Evolutionary conservation across 1,284 basidiomycete species (phyloP), one percentile per base, ranked within the genome.

Genomic region (Melampsora larici-populina): DNA sequence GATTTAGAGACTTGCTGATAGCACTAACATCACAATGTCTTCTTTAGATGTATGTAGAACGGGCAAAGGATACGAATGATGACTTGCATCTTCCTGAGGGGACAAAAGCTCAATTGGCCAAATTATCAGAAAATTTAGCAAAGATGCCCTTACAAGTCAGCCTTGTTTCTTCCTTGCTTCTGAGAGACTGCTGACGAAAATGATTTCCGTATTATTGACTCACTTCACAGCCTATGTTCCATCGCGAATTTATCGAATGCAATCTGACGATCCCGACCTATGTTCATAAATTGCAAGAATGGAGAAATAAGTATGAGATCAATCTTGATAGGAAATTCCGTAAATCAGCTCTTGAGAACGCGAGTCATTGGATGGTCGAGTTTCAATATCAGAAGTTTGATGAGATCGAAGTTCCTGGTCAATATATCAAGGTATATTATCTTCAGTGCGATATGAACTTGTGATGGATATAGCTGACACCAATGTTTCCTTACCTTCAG

Each of bases 371-470:
- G 85, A 87, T 99, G 80, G 92, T 93, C 15, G 96, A 99, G 84
- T 99, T 99, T 87, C 96, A 99, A 82, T 95, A 97, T 84, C 91
- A 91, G 82, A 97, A 96, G 84, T 95, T 97, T 78, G 97, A 99
- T 81, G 97, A 99, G 81, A 93, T 99, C 70, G 97, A 99, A 84
- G 90, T 99, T 75, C 97, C 97, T 26, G 97, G 97, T 11, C 97
- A 99, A 85, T 99, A 99, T 82, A 91, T 95, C 0, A 92, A 96
- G 88, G 93, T 92, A 79, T 80, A 87, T 36, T 36, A 3, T 36
- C 9, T 36, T 3, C 5, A 36, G 43, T 48, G 40, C 8, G 2
- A 2, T 26, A 6, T 64, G 62, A 64, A 7, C 18, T 64, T 17
- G 6, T 43, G 29, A 60, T 0, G 70, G 48, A 58, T 8, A 31